phyloP scores from a whole-genome alignment of 176 grass and related monocot genomes.

The Poa annua region DNA sequence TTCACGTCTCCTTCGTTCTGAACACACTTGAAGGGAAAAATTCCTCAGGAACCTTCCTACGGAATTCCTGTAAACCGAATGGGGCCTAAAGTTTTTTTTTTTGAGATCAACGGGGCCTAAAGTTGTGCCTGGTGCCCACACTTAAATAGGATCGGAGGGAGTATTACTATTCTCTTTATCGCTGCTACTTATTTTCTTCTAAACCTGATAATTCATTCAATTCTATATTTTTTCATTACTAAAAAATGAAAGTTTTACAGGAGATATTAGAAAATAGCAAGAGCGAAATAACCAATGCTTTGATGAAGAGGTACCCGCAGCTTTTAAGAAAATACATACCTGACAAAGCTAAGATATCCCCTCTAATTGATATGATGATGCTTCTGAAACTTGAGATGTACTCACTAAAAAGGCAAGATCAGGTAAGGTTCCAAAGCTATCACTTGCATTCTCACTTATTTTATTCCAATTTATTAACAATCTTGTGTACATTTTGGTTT shows the following conservation, averaged over 20 bases:
- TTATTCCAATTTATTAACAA: conserved; percentile 29
- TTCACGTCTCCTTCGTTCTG: too few species aligned
- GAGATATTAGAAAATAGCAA: conserved; percentile 85
- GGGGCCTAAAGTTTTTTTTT: too few species aligned
- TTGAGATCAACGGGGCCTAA: too few species aligned
- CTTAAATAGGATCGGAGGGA: too few species aligned
- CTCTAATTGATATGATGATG: conserved; percentile 83
- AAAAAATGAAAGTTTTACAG: conserved; percentile 52
- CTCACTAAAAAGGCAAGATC: conserved; percentile 89
- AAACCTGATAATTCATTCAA: conserved; percentile 13
- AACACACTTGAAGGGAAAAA: too few species aligned
- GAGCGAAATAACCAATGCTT: conserved; percentile 82
- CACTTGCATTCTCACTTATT: conserved; percentile 29
- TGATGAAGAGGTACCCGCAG: conserved; percentile 81
- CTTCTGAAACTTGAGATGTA: conserved; percentile 97
- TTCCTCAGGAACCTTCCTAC: too few species aligned
- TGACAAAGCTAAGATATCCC: conserved; percentile 92
- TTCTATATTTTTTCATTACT: conserved; percentile 8
- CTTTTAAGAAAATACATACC: conserved; percentile 90
- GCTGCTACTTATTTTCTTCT: conserved; percentile 14
- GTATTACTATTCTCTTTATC: conserved; percentile 12
- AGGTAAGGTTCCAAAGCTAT: conserved; percentile 53
- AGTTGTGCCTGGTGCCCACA: too few species aligned
- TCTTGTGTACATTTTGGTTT: conserved; percentile 41
- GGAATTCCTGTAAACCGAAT: too few species aligned